These are phyloP conservation scores for Fusarium dlaminii DNA, from an alignment of 2,329 filamentous ascomycete genomes.

Conservation along the genomic window DNA sequence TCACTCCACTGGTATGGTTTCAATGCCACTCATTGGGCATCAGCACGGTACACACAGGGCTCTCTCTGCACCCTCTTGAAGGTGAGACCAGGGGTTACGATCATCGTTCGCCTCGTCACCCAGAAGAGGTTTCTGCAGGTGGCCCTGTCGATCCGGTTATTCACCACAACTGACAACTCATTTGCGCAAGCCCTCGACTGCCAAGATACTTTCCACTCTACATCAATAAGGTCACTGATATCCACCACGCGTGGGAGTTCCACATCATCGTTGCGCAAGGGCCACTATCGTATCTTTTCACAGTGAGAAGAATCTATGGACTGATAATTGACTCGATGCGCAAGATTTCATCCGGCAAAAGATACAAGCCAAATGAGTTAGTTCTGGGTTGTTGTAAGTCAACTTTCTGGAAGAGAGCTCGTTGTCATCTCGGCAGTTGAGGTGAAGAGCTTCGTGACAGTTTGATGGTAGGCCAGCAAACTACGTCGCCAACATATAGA, in stretches of 20 bases:
- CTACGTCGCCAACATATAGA: rapidly evolving
- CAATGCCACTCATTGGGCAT: neutral
- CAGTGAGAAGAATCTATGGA: neutral
- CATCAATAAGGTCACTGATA: no score
- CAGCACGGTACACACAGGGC: neutral
- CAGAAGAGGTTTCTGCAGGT: neutral
- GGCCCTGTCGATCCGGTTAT: neutral
- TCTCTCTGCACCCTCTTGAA: neutral
- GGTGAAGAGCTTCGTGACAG: neutral
- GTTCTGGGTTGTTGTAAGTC: neutral
- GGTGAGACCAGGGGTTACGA: neutral
- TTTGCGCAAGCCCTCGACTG: neutral
- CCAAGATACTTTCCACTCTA: neutral
- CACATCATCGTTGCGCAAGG: neutral
- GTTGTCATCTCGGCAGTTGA: neutral
- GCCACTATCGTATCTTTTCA: neutral
- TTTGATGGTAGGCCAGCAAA: neutral
- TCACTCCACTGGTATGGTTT: neutral
- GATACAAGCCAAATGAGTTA: rapidly evolving
- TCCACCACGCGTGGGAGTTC: neutral
- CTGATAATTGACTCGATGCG: neutral
- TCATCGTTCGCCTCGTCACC: neutral
- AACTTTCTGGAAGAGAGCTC: neutral
- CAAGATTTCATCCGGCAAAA: no score
- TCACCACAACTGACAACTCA: neutral